Conservation (phyloP, 1,284 basidiomycete genomes). For the Tilletia setariae region DNA sequence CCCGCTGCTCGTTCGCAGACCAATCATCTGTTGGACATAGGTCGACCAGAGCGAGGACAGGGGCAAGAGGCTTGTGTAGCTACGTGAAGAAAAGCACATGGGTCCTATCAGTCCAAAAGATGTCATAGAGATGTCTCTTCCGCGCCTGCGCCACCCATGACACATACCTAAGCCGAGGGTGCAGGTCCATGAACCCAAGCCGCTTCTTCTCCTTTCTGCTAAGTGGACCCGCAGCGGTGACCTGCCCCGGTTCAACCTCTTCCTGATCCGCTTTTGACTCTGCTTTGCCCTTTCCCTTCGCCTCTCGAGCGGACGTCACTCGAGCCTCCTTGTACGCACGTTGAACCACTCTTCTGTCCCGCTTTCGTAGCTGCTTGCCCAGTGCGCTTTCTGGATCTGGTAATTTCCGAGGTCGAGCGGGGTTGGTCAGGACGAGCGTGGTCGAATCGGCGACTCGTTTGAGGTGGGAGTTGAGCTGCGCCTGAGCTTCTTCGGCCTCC, state of each 20-base stretch:
- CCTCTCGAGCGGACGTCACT: background rate
- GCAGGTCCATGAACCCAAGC: background rate
- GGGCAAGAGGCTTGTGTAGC: background rate
- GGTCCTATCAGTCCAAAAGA: background rate
- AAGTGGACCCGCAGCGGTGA: background rate
- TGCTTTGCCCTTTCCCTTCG: background rate
- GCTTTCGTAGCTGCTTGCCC: background rate
- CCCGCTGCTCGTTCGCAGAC: background rate
- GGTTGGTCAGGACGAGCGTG: background rate
- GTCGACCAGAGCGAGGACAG: slow-evolving; percentile 1
- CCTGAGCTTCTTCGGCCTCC: background rate
- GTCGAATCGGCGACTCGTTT: background rate
- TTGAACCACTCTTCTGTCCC: background rate
- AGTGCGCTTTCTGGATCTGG: background rate
- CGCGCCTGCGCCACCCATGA: too few species aligned
- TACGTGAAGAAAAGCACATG: background rate
- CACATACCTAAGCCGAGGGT: background rate
- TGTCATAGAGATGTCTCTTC: background rate
- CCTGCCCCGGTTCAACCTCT: background rate
- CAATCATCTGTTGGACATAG: slow-evolving; percentile 3
- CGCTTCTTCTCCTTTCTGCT: background rate
- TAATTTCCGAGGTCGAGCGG: background rate
- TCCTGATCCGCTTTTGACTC: background rate
- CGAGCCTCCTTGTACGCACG: background rate
- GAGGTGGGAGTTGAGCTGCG: background rate